phyloP scores from a whole-genome alignment of 805 yeast species.

The Sugiyamaella floridensis region DNA sequence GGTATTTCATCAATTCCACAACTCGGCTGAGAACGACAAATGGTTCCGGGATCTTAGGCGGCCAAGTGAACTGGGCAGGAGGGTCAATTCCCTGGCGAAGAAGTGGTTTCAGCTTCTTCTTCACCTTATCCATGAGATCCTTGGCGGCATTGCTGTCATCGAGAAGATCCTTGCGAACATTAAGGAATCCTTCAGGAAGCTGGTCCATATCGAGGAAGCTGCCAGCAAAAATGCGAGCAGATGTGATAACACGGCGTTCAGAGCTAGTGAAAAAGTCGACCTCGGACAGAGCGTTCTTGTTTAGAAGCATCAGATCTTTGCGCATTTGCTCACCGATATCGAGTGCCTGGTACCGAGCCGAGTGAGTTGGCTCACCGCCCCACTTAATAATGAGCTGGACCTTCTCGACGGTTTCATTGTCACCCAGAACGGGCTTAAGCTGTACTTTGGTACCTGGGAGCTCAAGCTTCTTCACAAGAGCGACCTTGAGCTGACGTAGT shows the following conservation, averaged over 20 bases:
- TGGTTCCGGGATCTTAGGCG: slow-evolving; percentile 96
- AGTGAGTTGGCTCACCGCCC: slow-evolving; percentile 99
- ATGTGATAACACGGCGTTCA: slow-evolving; percentile 88
- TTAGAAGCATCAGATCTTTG: slow-evolving; percentile 81
- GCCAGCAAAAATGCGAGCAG: slow-evolving; percentile 81
- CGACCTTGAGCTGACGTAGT: slow-evolving; percentile 65
- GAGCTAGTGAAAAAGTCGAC: slow-evolving; percentile 85
- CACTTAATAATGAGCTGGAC: slow-evolving; percentile 94
- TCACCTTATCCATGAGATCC: slow-evolving; percentile 94
- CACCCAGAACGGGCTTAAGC: slow-evolving; percentile 76
- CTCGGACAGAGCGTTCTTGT: slow-evolving; percentile 75
- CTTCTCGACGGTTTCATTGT: slow-evolving; percentile 63
- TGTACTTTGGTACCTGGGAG: slow-evolving; percentile 97
- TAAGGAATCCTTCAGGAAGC: slow-evolving; percentile 69
- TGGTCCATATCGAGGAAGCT: slow-evolving; percentile 60
- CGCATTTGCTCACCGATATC: slow-evolving; percentile 95
- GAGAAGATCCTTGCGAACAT: slow-evolving; percentile 78
- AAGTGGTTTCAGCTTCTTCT: slow-evolving; percentile 90
- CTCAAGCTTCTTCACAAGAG: slow-evolving; percentile 79
- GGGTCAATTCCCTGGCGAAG: slow-evolving; percentile 94
- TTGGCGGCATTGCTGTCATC: slow-evolving; percentile 98
- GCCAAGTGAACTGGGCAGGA: slow-evolving; percentile 98
- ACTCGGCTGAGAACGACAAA: slow-evolving; percentile 89
- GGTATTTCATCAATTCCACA: slow-evolving; percentile 91
- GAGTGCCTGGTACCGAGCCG: slow-evolving; percentile 87